Evolutionary conservation across 352 stramenopile species (phyloP), one percentile per base, ranked within the genome.

Genomic region (Phytophthora foliorum): DNA sequence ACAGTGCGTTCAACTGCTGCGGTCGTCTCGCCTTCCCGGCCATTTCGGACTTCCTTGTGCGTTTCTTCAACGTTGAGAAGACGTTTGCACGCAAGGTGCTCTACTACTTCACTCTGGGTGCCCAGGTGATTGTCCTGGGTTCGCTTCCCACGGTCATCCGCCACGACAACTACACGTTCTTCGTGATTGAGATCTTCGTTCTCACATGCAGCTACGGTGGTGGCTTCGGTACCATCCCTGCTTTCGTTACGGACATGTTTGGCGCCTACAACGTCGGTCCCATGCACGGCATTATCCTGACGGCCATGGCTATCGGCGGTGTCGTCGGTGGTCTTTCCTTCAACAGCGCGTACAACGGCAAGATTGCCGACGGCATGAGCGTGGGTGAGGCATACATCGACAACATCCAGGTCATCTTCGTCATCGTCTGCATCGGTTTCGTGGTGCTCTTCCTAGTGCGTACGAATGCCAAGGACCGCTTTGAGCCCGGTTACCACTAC

Each of bases 231-330:
- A 92, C 74, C 17, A 93, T 94, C 56, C 83, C 87, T 16, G 84
- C 73, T 36, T 86, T 94, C 57, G 56, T 95, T 27, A 92, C 86
- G 6, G 88, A 94, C 48, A 94, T 94, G 86, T 95, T 92, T 63
- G 88, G 88, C 19, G 80, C 82, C 13, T 92, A 75, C 67, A 93
- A 94, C 73, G 90, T 93, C 48, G 86, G 84, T 19, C 86, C 84
- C 17, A 86, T 92, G 77, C 84, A 92, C 60, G 84, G 84, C 0
- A 67, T 92, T 31, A 88, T 92, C 68, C 67, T 95, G 5, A 94
- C 88, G 6, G 72, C 83, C 6, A 90, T 89, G 85, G 90, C 86
- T 13, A 84, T 94, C 46, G 81, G 82, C 34, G 86, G 75, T 14
- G 81, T 94, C 19, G 86, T 72, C 6, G 88, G 88, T 38, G 86